phyloP scores from a whole-genome alignment of 2,329 filamentous ascomycete genomes.

The Hypoxylon sp. region DNA sequence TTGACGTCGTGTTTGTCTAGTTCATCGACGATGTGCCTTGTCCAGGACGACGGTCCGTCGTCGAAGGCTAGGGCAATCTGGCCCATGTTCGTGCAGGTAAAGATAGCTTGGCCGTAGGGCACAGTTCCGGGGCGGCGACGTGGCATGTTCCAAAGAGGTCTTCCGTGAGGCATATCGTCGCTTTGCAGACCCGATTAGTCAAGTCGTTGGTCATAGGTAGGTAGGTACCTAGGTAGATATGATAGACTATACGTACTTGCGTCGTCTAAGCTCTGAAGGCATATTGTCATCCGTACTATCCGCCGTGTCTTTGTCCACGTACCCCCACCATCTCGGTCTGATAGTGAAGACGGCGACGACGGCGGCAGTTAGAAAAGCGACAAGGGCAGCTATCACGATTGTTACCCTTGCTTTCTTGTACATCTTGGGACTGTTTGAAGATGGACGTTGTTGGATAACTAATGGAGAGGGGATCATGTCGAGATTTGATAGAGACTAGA shows the following conservation, averaged over 20 bases:
- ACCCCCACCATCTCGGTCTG: background rate
- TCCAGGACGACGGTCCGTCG: conserved; percentile 46
- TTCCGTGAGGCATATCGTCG: conserved; percentile 14
- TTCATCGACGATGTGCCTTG: conserved; percentile 51
- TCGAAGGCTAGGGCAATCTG: conserved; percentile 51
- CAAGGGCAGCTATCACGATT: background rate
- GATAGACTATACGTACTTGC: background rate
- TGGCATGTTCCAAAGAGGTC: conserved; percentile 24
- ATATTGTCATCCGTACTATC: background rate
- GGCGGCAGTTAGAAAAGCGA: background rate
- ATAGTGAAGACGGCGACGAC: background rate
- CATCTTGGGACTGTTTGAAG: background rate
- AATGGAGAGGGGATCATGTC: background rate
- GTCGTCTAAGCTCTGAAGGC: background rate
- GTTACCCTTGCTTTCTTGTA: background rate
- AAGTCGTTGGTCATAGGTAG: background rate
- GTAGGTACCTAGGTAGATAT: background rate
- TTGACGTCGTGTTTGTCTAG: conserved; percentile 48
- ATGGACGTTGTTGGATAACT: background rate
- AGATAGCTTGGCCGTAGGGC: conserved; percentile 37
- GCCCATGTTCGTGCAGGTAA: conserved; percentile 29
- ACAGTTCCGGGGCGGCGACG: conserved; percentile 25
- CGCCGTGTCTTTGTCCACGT: background rate
- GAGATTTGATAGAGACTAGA: background rate
- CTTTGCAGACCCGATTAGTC: background rate